These are phyloP conservation scores for Blakeslea trispora DNA, from an alignment of 371 early-diverging fungal species.

Conservation along the genomic window DNA sequence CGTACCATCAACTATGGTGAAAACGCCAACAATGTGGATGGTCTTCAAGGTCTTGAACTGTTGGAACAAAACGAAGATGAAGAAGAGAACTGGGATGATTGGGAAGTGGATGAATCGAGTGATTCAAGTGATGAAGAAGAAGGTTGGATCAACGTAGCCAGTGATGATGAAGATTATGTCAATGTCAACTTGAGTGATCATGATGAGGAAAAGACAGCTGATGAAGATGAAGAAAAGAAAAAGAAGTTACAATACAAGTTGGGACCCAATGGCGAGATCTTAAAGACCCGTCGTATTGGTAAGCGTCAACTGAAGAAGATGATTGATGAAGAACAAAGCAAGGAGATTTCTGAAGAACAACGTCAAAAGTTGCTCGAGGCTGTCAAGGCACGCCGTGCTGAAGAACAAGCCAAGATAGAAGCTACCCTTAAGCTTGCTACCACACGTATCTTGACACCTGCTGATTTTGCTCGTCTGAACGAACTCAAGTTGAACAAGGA, in stretches of 20 bases:
- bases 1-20: slow-evolving; percentile 71
- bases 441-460: slow-evolving; percentile 83
- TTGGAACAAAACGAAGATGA: slow-evolving; percentile 49
- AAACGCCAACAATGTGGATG: slow-evolving; percentile 55
- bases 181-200: slow-evolving; percentile 46
- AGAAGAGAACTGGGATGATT: slow-evolving; percentile 58
- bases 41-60: slow-evolving; percentile 81
- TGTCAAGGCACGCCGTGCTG: slow-evolving; percentile 37
- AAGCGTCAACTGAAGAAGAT: slow-evolving; percentile 53
- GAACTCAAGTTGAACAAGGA: slow-evolving; percentile 69
- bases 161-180: slow-evolving; percentile 52
- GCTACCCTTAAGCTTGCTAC: slow-evolving; percentile 47
- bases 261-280: slow-evolving; percentile 25
- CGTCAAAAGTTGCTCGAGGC: slow-evolving; percentile 41
- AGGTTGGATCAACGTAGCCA: slow-evolving; percentile 49
- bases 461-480: slow-evolving; percentile 86
- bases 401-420: slow-evolving; percentile 44
- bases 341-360: slow-evolving; percentile 55
- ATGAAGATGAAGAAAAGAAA: slow-evolving; percentile 28
- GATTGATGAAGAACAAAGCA: slow-evolving; percentile 46
- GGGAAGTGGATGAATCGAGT: slow-evolving; percentile 66
- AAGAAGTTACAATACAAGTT: slow-evolving; percentile 33
- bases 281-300: slow-evolving; percentile 46
- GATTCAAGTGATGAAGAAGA: slow-evolving; percentile 54
- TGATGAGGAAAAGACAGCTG: slow-evolving; percentile 16